A percentile compares a stretch with the other conserved stretches of the same genome.
These are phyloP conservation scores for Botryobasidium botryosum DNA, from an alignment of 768 basidiomycete species.

Conservation along the genomic window DNA sequence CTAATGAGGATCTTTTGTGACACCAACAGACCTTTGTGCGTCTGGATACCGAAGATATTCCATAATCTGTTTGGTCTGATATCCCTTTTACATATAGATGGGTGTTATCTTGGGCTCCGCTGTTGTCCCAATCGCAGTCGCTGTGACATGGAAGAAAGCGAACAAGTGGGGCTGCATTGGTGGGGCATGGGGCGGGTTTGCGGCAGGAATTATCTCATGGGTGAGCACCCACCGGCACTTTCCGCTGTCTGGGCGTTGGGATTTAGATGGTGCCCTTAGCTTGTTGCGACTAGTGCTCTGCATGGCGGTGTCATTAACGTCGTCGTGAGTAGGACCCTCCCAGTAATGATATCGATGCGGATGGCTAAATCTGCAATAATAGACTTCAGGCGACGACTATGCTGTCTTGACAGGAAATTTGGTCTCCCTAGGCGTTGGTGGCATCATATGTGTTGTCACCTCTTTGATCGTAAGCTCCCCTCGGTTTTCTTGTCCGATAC, in stretches of 20 bases:
- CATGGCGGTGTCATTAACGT: slow-evolving; percentile 61
- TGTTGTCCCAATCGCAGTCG: slow-evolving; percentile 75
- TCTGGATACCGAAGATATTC: not conserved
- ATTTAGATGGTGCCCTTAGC: too few relatives aligned
- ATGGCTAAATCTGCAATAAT: not conserved
- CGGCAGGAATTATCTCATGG: slow-evolving; percentile 63
- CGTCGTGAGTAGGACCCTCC: slow-evolving; percentile 12
- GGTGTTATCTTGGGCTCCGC: slow-evolving; percentile 72
- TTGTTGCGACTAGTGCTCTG: slow-evolving; percentile 57
- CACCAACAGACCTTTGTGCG: slow-evolving; percentile 48
- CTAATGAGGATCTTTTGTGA: not conserved
- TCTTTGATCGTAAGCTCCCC: slow-evolving; percentile 40
- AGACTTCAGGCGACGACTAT: slow-evolving; percentile 26
- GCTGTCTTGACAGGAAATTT: slow-evolving; percentile 84
- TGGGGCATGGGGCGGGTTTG: slow-evolving; percentile 57
- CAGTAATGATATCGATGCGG: too few relatives aligned
- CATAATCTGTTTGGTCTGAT: not conserved
- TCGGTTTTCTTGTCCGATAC: not conserved
- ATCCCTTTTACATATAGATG: slow-evolving; percentile 29
- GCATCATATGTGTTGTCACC: slow-evolving; percentile 46
- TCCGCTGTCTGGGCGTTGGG: too few relatives aligned
- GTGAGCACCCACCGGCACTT: too few relatives aligned
- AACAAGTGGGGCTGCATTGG: slow-evolving; percentile 71
- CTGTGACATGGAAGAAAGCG: slow-evolving; percentile 70
- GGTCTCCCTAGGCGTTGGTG: slow-evolving; percentile 68